Evolutionary conservation across 2,329 filamentous ascomycete genomes (phyloP).

Genomic region (Hyphodiscus sp.): DNA sequence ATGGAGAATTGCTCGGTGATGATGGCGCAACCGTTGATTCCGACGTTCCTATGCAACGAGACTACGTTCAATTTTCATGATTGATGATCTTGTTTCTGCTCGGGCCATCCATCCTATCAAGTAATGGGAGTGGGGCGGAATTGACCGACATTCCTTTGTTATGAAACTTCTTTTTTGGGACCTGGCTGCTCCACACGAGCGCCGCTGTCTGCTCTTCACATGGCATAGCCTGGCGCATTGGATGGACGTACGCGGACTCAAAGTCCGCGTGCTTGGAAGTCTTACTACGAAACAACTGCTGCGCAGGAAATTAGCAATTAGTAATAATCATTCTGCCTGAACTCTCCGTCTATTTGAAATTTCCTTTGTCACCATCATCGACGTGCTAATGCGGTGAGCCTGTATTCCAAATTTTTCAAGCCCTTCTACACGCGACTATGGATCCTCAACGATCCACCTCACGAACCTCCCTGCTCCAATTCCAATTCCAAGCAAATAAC

Average conservation of each 20-base stretch:
- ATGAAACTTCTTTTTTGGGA: conserved; percentile 1
- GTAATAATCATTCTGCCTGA: not conserved
- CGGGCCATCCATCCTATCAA: not conserved
- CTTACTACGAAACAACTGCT: not conserved
- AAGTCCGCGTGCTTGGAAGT: not conserved
- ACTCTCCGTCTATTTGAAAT: not conserved
- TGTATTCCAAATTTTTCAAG: not conserved
- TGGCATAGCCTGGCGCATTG: conserved; percentile 5
- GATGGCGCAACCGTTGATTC: conserved; percentile 44
- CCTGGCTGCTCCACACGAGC: not conserved
- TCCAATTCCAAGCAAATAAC: too few relatives aligned
- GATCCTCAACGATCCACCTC: too few relatives aligned
- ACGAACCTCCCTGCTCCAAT: too few relatives aligned
- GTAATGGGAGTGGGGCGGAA: not conserved
- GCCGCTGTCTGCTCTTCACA: conserved; percentile 4
- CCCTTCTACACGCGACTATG: not conserved
- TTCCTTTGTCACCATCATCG: not conserved
- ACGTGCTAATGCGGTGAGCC: not conserved
- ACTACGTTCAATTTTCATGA: conserved; percentile 49
- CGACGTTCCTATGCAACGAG: conserved; percentile 51
- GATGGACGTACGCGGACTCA: conserved; percentile 15
- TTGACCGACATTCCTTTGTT: not conserved
- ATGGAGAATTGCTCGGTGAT: conserved; percentile 55
- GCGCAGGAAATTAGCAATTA: not conserved
- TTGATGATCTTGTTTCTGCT: conserved; percentile 4